phyloP scores from a whole-genome alignment of 106 monocot species.

The Cymbidium sinense region DNA sequence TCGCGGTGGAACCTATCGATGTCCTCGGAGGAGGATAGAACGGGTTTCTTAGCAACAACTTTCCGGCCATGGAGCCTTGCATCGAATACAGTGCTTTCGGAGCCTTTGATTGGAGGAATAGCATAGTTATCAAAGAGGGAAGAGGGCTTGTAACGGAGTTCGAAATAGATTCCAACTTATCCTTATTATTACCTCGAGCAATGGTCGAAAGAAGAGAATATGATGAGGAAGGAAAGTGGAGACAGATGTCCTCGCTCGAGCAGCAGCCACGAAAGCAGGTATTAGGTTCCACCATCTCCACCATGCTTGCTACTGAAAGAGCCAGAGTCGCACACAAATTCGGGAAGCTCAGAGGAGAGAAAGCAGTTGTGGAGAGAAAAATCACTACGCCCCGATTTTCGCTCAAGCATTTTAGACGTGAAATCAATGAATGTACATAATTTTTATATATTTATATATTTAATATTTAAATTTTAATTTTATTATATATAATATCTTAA shows the following conservation, averaged over 20 bases:
- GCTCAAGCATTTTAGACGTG: too few relatives aligned
- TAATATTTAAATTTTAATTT: too few relatives aligned
- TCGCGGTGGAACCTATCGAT: slow-evolving; percentile 90
- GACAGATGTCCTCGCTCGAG: slow-evolving; percentile 53
- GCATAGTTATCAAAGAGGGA: neutral
- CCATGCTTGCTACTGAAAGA: slow-evolving; percentile 7
- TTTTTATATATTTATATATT: too few relatives aligned
- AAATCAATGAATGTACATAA: too few relatives aligned
- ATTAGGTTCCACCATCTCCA: slow-evolving; percentile 32
- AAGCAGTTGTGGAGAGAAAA: too few relatives aligned
- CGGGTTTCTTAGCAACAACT: slow-evolving; percentile 89
- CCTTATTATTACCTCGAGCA: slow-evolving; percentile 38
- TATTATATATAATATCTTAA: too few relatives aligned
- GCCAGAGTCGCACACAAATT: too few relatives aligned
- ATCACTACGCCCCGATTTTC: too few relatives aligned
- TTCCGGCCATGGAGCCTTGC: slow-evolving; percentile 47
- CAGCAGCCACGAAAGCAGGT: slow-evolving; percentile 91
- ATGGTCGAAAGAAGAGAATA: slow-evolving; percentile 65
- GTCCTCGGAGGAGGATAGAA: slow-evolving; percentile 81
- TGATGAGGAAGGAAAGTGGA: slow-evolving; percentile 63
- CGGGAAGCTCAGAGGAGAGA: too few relatives aligned
- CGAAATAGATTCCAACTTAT: neutral
- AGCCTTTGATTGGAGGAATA: slow-evolving; percentile 15
- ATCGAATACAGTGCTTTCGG: slow-evolving; percentile 82
- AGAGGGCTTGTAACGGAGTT: neutral